A percentile compares a stretch with the other conserved stretches of the same genome.
phyloP scores from a whole-genome alignment of 352 stramenopile species.

The Aphanomyces stellatus region DNA sequence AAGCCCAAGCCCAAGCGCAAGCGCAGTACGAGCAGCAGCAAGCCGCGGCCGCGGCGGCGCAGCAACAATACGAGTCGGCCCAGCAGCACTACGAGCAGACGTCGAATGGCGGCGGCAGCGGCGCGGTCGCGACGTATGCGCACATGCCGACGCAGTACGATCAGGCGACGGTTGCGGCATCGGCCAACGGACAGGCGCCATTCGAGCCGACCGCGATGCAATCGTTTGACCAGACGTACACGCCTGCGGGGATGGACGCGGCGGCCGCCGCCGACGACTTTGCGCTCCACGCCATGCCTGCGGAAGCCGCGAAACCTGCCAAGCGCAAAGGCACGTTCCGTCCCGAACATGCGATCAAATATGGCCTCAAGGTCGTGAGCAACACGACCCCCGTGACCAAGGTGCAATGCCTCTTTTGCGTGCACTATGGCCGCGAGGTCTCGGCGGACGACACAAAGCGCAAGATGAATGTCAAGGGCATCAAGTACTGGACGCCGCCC shows the following conservation, averaged over 20 bases:
- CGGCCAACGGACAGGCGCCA: not conserved
- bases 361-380: constrained; percentile 1
- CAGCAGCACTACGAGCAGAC: not conserved
- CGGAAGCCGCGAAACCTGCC: not conserved
- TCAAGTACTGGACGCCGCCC: constrained; percentile 18
- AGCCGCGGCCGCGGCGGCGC: not conserved
- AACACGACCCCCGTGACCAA: constrained; percentile 11
- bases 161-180: too few species aligned
- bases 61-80: not conserved
- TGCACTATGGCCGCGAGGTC: constrained; percentile 18
- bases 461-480: constrained; percentile 7
- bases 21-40: not conserved
- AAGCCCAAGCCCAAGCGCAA: not conserved
- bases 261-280: not conserved
- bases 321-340: not conserved
- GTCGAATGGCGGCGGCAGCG: too few species aligned
- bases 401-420: constrained; percentile 19
- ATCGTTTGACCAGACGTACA: not conserved
- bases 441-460: constrained; percentile 4
- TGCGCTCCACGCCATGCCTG: not conserved
- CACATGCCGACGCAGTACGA: too few species aligned
- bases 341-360: constrained; percentile 14
- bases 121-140: too few species aligned
- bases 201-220: not conserved
- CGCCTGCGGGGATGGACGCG: not conserved